These are phyloP conservation scores for Pleomassaria siparia DNA, from an alignment of 2,329 filamentous ascomycete genomes.

Conservation along the genomic window DNA sequence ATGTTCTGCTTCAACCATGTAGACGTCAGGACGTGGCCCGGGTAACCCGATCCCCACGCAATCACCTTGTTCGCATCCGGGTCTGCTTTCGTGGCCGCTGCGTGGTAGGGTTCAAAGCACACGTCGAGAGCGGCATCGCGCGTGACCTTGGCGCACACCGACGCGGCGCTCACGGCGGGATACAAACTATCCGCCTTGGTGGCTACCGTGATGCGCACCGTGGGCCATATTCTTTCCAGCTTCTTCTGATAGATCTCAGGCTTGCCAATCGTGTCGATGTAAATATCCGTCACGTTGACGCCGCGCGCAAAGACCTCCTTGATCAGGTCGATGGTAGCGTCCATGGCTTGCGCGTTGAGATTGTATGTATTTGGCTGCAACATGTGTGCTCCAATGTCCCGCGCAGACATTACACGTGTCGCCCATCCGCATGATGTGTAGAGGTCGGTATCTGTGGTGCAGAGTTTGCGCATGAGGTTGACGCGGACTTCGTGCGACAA, in stretches of 20 bases:
- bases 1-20: conserved; percentile 83
- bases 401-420: conserved; percentile 75
- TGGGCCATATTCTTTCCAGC: conserved; percentile 81
- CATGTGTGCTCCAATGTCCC: conserved; percentile 80
- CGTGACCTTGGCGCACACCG: conserved; percentile 94
- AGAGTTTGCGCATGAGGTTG: conserved; percentile 70
- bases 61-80: conserved; percentile 36
- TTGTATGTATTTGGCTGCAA: conserved; percentile 72
- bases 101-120: conserved; percentile 61
- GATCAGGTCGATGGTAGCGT: conserved; percentile 84
- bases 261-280: conserved; percentile 90
- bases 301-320: conserved; percentile 72
- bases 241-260: conserved; percentile 82
- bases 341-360: conserved; percentile 93
- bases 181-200: conserved; percentile 89
- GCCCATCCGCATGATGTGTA: conserved; percentile 78
- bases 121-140: conserved; percentile 85
- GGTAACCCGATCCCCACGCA: conserved; percentile 90
- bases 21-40: conserved; percentile 79
- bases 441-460: conserved; percentile 62
- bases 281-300: conserved; percentile 85
- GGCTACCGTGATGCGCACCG: conserved; percentile 53
- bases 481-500: conserved; percentile 79
- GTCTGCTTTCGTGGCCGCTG: conserved; percentile 28
- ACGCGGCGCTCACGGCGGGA: conserved; percentile 89